These are phyloP conservation scores for Luffa acutangula DNA, from an alignment of 306 rosid genomes.

Conservation along the genomic window DNA sequence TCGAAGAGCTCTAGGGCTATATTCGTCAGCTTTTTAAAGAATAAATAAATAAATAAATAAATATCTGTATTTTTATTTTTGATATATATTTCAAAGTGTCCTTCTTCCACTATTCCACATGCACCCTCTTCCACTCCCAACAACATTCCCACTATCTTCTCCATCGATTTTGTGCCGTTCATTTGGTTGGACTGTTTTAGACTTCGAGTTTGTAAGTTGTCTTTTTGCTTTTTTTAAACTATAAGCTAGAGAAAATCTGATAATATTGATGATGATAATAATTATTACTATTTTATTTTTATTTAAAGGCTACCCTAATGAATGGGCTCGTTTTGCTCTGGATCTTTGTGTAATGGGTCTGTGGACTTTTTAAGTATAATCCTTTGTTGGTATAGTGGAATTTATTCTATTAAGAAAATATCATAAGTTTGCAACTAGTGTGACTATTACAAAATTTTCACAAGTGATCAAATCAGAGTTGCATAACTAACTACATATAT, in stretches of 20 bases:
- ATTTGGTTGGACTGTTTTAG: constrained; percentile 1
- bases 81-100: neutral
- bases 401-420: neutral
- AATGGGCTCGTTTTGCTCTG: neutral
- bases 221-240: neutral
- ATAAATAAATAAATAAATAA: neutral
- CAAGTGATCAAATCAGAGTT: neutral
- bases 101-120: constrained; percentile 14
- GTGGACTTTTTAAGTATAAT: neutral
- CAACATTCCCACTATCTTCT: constrained; percentile 18
- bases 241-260: neutral
- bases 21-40: neutral
- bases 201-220: neutral
- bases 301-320: neutral
- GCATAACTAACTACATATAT: too few relatives aligned
- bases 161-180: neutral
- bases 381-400: neutral
- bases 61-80: neutral
- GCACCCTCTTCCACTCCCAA: constrained; percentile 21
- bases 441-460: too few relatives aligned
- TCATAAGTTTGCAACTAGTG: neutral
- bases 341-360: neutral
- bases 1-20: neutral
- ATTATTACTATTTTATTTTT: neutral
- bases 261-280: neutral